Evolutionary conservation across 1,284 basidiomycete species (phyloP), one percentile per base, ranked within the genome.

Genomic region (Termitomyces sp.): DNA sequence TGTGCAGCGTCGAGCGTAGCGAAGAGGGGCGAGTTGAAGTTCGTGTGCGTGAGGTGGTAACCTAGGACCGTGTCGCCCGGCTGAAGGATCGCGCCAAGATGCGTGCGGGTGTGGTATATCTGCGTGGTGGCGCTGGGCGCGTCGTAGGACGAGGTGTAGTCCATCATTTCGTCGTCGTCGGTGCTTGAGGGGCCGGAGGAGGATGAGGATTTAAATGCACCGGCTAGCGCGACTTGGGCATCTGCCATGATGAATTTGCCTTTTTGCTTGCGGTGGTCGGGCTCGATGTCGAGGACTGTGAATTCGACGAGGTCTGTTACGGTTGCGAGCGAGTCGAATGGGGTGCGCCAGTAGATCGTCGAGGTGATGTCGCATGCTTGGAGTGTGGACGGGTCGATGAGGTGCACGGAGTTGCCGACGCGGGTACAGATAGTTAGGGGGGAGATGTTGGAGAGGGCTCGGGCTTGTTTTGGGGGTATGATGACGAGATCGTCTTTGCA

Each of bases 401-500:
- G 79, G 64, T 97, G 93, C 54, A 99, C 73, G 3, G 92, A 88
- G 70, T 92, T 96, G 51, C 93, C 94, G 47, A 99, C 85, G 53
- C 96, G 91, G 19, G 85, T 84, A 72, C 95, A 97, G 52, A 99
- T 68, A 8, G 88, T 86, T 34, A 99, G 75, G 9, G 91, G 94
- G 45, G 79, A 83, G 68, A 99, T 96, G 74, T 95, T 97, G 63
- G 87, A 85, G 57, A 97, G 77, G 30, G 81, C 74, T 21, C 87
- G 84, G 0, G 96, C 94, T 60, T 88, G 83, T 64, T 90, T 90
- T 18, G 75, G 72, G 3, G 95, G 93, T 37, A 99, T 77, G 67
- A 91, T 94, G 33, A 98, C 89, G 37, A 99, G 82, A 68, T 99
- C 96, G 68, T 99, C 96, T 71, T 98, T 98, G 77, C 96, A 99